Conservation (phyloP, 192 early-diverging fungal species). For the Backusella westeae region DNA sequence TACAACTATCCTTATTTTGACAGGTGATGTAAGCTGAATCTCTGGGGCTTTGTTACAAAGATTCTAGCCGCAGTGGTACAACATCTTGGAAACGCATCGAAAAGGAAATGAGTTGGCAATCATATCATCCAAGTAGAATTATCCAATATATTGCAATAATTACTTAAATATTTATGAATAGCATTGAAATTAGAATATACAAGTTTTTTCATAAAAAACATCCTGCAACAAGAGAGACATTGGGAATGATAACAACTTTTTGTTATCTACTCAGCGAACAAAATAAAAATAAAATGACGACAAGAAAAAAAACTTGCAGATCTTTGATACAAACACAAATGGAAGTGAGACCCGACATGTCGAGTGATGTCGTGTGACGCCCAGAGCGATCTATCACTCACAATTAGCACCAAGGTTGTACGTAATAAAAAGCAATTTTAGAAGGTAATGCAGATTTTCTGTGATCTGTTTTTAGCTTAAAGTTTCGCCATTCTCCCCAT, state of each 20-base stretch:
- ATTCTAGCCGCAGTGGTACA: not conserved
- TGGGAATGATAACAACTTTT: not conserved
- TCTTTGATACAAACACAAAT: slow-evolving; percentile 81
- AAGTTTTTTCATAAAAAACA: not conserved
- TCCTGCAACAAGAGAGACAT: not conserved
- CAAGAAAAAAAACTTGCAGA: slow-evolving; percentile 59
- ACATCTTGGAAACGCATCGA: not conserved
- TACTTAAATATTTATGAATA: not conserved
- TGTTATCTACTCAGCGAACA: not conserved
- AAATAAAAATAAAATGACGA: slow-evolving; percentile 55
- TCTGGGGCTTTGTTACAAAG: not conserved
- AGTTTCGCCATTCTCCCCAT: slow-evolving; percentile 3
- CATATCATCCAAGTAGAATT: not conserved
- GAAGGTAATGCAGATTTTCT: slow-evolving; percentile 48
- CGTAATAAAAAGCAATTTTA: slow-evolving; percentile 66
- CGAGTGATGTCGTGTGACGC: slow-evolving; percentile 81
- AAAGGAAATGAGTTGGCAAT: not conserved
- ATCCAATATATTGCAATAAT: not conserved
- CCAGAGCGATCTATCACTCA: slow-evolving; percentile 62
- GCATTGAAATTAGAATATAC: not conserved
- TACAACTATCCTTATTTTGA: slow-evolving; percentile 4
- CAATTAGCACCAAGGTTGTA: slow-evolving; percentile 60
- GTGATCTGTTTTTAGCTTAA: not conserved
- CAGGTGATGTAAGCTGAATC: not conserved
- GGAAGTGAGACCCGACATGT: slow-evolving; percentile 64